These are phyloP conservation scores for Ilex paraguariensis DNA, from an alignment of 305 asterid genomes.

Conservation along the genomic window DNA sequence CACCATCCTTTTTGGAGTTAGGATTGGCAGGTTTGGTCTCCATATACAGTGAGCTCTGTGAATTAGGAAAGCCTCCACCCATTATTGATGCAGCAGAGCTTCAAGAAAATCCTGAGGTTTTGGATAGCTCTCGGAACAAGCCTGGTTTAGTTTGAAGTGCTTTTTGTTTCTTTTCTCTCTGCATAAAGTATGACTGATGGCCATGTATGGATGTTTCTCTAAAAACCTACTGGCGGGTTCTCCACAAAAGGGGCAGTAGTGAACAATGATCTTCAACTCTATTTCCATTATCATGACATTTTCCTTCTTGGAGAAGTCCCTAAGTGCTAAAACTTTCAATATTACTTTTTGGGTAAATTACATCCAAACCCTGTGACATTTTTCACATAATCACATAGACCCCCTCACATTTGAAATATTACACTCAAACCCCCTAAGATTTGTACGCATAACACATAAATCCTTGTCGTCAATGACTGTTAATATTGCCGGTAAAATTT, in stretches of 20 bases:
- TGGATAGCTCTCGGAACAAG: constrained; percentile 7
- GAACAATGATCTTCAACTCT: neutral
- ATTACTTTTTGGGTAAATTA: no score
- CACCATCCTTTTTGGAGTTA: constrained; percentile 61
- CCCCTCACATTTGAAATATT: no score
- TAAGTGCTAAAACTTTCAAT: no score
- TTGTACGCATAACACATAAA: no score
- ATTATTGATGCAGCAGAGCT: constrained; percentile 72
- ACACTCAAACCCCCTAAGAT: no score
- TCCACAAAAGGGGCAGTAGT: no score
- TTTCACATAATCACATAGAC: no score
- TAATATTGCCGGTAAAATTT: no score
- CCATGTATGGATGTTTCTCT: neutral
- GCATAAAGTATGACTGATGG: constrained; percentile 1
- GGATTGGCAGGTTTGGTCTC: constrained; percentile 61
- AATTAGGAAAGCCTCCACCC: constrained; percentile 59
- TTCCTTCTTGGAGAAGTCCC: neutral
- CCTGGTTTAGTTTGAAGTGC: constrained; percentile 10
- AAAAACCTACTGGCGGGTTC: no score
- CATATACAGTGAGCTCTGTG: constrained; percentile 55
- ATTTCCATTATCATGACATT: neutral
- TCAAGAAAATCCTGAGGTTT: constrained; percentile 75
- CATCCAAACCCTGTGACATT: no score
- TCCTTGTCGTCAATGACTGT: no score
- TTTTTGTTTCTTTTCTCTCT: constrained; percentile 10